Evolutionary conservation across 176 grass and related monocot genomes (phyloP).

Genomic region (Paspalum notatum): DNA sequence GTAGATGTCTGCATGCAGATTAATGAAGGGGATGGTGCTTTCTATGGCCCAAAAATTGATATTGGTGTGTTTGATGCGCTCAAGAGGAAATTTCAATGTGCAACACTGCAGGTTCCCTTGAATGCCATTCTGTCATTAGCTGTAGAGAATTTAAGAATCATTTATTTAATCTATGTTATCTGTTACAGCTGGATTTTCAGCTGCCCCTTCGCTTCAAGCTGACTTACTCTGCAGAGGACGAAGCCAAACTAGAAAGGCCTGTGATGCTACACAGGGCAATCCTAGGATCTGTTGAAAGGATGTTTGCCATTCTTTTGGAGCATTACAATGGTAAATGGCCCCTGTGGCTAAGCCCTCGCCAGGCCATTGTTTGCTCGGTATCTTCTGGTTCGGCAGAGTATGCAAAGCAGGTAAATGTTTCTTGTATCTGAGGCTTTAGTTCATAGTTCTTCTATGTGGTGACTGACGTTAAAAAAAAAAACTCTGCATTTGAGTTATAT

Average conservation of each 20-base stretch:
- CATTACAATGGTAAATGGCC: conserved; percentile 99
- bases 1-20: conserved; percentile 50
- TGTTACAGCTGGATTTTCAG: conserved; percentile 91
- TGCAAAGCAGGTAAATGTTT: conserved; percentile 67
- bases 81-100: conserved; percentile 98
- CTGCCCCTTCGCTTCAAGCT: conserved; percentile 91
- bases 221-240: conserved; percentile 91
- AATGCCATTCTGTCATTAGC: conserved; percentile 15
- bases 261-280: conserved; percentile 99
- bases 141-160: conserved; percentile 4
- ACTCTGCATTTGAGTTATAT: background rate
- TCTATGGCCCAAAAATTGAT: conserved; percentile 98
- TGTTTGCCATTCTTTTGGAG: conserved; percentile 98
- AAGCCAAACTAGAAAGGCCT: conserved; percentile 93
- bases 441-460: conserved; percentile 17
- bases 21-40: conserved; percentile 99
- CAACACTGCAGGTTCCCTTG: conserved; percentile 81
- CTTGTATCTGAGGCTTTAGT: conserved; percentile 26
- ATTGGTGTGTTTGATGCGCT: conserved; percentile 99
- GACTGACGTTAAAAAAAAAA: background rate
- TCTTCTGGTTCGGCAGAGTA: conserved; percentile 71
- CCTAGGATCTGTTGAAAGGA: conserved; percentile 95
- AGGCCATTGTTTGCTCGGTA: conserved; percentile 90
- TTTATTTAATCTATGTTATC: conserved; percentile 39
- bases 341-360: conserved; percentile 95